A percentile compares a stretch with the other conserved stretches of the same genome.
Conservation (phyloP, 805 yeast species). For the Dipodascopsis uninucleata region DNA sequence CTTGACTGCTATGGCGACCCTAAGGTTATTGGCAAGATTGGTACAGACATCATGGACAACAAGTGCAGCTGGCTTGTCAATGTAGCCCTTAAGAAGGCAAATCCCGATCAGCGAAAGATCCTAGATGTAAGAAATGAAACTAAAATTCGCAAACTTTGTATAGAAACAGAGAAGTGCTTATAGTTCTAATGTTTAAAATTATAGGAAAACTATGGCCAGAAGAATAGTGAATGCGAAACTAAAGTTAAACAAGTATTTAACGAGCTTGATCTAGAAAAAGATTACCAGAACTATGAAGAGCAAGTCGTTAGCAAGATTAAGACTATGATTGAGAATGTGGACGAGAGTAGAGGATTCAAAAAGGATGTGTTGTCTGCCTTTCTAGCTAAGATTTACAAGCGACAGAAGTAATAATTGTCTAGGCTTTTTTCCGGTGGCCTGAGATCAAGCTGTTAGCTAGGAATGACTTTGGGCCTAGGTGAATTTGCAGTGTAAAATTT, state of each 20-base stretch:
- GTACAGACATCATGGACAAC: constrained; percentile 97
- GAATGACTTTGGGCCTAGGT: too few species aligned
- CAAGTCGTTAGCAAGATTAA: constrained; percentile 60
- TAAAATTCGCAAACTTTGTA: too few species aligned
- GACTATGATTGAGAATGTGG: constrained; percentile 62
- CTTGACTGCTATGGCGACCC: constrained; percentile 97
- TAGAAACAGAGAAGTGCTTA: constrained; percentile 25
- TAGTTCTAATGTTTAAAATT: background rate
- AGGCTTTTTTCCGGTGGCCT: too few species aligned
- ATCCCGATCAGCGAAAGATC: constrained; percentile 73
- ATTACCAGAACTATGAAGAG: constrained; percentile 82
- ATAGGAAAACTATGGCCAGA: constrained; percentile 72
- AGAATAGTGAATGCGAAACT: constrained; percentile 64
- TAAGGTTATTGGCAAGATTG: constrained; percentile 95
- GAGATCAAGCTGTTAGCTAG: too few species aligned
- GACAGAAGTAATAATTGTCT: constrained; percentile 84
- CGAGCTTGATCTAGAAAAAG: constrained; percentile 65
- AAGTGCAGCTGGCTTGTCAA: constrained; percentile 98
- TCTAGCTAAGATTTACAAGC: constrained; percentile 87
- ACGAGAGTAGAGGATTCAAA: constrained; percentile 92
- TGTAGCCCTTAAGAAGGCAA: constrained; percentile 77
- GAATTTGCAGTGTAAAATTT: too few species aligned
- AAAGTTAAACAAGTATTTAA: constrained; percentile 68
- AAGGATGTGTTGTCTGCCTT: constrained; percentile 78
- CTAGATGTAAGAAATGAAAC: constrained; percentile 68